Conservation (phyloP, 177 flowering plant species). For the Vitis hybrid region DNA sequence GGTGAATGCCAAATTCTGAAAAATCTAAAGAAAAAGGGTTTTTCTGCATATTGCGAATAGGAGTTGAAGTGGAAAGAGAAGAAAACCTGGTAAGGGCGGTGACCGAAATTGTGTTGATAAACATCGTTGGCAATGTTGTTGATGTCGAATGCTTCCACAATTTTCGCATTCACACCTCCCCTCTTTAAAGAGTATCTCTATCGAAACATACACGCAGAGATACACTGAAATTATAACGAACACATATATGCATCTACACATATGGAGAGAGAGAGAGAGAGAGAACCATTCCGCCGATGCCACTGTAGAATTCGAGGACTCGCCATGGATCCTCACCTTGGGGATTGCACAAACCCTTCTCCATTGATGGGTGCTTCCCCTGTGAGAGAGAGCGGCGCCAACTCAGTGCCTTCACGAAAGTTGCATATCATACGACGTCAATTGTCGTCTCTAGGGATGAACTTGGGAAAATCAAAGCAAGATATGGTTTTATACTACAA, state of each 20-base stretch:
- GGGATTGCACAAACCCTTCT: constrained; percentile 22
- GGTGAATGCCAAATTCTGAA: no score
- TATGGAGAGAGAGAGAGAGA: background rate
- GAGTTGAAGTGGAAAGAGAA: background rate
- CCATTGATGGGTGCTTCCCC: constrained; percentile 9
- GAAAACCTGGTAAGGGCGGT: constrained; percentile 78
- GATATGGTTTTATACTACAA: no score
- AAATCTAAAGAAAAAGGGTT: no score
- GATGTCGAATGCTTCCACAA: constrained; percentile 90
- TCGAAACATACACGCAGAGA: background rate
- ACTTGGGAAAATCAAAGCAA: no score
- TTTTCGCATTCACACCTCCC: constrained; percentile 55
- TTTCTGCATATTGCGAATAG: background rate
- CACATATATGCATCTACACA: background rate
- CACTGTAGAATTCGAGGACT: constrained; percentile 92
- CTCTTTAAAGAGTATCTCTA: constrained; percentile 73
- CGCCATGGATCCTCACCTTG: constrained; percentile 42
- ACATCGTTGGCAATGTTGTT: constrained; percentile 87
- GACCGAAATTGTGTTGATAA: constrained; percentile 76
- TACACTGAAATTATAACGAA: background rate
- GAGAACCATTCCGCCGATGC: constrained; percentile 88
- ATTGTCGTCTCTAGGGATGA: no score
- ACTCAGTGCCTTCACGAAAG: no score
- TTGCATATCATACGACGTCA: no score
- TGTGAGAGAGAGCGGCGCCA: background rate